Percentiles rank a stretch among this genome's conserved stretches.
phyloP scores from a whole-genome alignment of 106 monocot genomes.

The Vanilla planifolia region DNA sequence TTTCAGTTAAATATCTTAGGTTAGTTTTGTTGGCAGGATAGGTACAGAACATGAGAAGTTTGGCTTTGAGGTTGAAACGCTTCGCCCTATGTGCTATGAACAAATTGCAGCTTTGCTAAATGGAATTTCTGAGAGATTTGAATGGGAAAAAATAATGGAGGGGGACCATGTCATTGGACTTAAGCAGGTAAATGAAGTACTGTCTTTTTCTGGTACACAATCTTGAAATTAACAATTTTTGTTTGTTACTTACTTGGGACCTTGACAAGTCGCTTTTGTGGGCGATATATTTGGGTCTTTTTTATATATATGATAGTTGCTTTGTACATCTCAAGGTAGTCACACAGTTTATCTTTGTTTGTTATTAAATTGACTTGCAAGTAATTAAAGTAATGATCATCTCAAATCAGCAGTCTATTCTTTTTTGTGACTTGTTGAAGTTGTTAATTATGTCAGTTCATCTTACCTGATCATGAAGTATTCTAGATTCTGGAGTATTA shows the following conservation, averaged over 20 bases:
- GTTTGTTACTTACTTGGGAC: too few species aligned
- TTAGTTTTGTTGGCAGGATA: slow-evolving; percentile 54
- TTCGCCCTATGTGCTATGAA: slow-evolving; percentile 82
- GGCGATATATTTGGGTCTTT: too few species aligned
- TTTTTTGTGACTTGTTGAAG: not conserved
- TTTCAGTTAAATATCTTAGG: not conserved
- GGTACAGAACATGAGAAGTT: slow-evolving; percentile 99
- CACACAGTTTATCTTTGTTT: not conserved
- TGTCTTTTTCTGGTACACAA: not conserved
- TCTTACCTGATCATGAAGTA: not conserved
- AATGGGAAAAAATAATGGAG: slow-evolving; percentile 97
- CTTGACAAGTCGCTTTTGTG: not conserved
- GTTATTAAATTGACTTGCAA: not conserved
- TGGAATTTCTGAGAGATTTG: slow-evolving; percentile 88
- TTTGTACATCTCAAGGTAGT: not conserved
- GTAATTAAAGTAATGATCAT: not conserved
- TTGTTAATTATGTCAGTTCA: not conserved
- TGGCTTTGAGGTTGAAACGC: slow-evolving; percentile 76
- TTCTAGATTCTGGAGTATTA: too few species aligned
- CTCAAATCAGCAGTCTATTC: not conserved
- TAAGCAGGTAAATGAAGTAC: slow-evolving; percentile 57
- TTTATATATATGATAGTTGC: not conserved
- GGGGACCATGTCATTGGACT: slow-evolving; percentile 79
- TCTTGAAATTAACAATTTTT: not conserved
- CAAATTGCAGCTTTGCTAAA: slow-evolving; percentile 83